phyloP scores from a whole-genome alignment of 2,329 filamentous ascomycete species.

The Trichoderma sp. region DNA sequence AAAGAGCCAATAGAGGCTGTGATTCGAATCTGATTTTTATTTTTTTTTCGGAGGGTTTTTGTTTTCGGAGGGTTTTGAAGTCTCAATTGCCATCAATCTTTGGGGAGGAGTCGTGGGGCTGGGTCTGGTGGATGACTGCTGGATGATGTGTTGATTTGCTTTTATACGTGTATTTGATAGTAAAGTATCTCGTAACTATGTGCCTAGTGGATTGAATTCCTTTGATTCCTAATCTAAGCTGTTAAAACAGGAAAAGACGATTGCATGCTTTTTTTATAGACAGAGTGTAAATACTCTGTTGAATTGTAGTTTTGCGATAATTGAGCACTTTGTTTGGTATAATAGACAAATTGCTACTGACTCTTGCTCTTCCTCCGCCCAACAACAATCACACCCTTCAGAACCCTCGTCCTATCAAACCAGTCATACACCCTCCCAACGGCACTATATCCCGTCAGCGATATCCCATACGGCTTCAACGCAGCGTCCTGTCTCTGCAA shows the following conservation, averaged over 20 bases:
- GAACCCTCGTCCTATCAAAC: conserved; percentile 42
- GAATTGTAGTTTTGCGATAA: not conserved
- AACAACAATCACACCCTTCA: conserved; percentile 45
- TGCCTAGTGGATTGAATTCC: not conserved
- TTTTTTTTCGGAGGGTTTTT: too few species aligned
- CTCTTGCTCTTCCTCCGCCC: conserved; percentile 31
- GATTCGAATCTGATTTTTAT: too few species aligned
- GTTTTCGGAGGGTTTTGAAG: too few species aligned
- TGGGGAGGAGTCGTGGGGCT: too few species aligned
- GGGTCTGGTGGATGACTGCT: not conserved
- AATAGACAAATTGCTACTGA: not conserved
- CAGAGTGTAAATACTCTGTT: not conserved
- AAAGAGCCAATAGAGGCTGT: too few species aligned
- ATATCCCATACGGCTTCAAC: conserved; percentile 43
- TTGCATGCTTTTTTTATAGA: not conserved
- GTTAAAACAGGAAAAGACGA: not conserved
- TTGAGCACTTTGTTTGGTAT: not conserved
- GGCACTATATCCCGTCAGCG: conserved; percentile 44
- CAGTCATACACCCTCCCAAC: conserved; percentile 46
- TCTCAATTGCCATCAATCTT: too few species aligned
- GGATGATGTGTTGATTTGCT: not conserved
- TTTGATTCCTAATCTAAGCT: not conserved
- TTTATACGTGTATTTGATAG: not conserved
- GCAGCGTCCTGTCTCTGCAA: conserved; percentile 44
- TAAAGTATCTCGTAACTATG: not conserved